These are phyloP conservation scores for Tympanopsis confertula DNA, from an alignment of 2,329 filamentous ascomycete species.

Conservation along the genomic window DNA sequence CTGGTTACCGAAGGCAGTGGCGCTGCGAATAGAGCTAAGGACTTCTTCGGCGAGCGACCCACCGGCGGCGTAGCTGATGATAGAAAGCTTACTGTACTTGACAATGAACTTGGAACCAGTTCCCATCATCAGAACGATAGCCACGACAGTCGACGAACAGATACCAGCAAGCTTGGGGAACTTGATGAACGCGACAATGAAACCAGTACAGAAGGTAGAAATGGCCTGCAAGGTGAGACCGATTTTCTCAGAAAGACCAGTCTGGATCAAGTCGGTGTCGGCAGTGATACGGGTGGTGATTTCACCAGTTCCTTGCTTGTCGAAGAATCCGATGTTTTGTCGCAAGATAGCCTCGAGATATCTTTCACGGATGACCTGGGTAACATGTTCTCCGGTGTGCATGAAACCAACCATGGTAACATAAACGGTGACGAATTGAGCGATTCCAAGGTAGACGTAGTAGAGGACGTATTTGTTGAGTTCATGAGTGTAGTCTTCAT, in stretches of 20 bases:
- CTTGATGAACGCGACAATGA: conserved; percentile 79
- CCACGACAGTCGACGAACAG: conserved; percentile 68
- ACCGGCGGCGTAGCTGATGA: conserved; percentile 71
- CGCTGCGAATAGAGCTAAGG: conserved; percentile 83
- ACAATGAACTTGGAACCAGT: conserved; percentile 63
- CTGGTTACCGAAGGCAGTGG: conserved; percentile 85
- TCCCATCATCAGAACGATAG: conserved; percentile 69
- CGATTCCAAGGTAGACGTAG: conserved; percentile 76
- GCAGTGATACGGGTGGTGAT: conserved; percentile 90
- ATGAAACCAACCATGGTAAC: conserved; percentile 81
- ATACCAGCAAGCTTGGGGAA: conserved; percentile 93
- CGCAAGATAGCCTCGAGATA: conserved; percentile 76
- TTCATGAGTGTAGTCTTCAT: conserved; percentile 43
- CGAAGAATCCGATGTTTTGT: conserved; percentile 87
- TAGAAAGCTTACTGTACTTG: conserved; percentile 66
- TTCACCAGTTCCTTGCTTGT: conserved; percentile 84
- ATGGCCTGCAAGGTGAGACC: conserved; percentile 64
- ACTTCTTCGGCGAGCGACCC: conserved; percentile 90
- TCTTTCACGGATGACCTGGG: conserved; percentile 66
- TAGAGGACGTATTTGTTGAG: conserved; percentile 62
- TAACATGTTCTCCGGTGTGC: conserved; percentile 71
- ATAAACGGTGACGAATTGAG: conserved; percentile 68
- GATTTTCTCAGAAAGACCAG: conserved; percentile 85
- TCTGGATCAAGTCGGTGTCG: conserved; percentile 86
- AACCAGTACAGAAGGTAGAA: conserved; percentile 77